phyloP scores from a whole-genome alignment of 352 stramenopile species.

The Pythium apleroticum region DNA sequence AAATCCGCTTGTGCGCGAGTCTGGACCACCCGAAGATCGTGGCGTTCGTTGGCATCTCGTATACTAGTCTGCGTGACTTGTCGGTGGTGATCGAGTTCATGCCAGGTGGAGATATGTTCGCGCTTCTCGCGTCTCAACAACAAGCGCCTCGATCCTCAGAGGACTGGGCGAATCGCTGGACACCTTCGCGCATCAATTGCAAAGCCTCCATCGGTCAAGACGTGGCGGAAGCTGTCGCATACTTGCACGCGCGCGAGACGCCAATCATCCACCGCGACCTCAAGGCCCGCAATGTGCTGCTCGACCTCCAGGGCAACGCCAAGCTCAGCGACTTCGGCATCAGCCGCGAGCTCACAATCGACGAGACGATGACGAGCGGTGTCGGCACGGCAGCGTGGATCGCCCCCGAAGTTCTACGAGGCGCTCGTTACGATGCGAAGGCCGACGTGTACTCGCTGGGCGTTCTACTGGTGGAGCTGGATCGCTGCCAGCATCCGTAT shows the following conservation, averaged over 20 bases:
- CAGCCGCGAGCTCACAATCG: slow-evolving; percentile 9
- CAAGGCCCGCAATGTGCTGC: slow-evolving; percentile 40
- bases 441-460: slow-evolving; percentile 33
- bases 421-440: slow-evolving; percentile 29
- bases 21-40: slow-evolving; percentile 35
- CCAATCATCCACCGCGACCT: slow-evolving; percentile 82
- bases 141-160: background rate
- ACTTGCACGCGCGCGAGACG: slow-evolving; percentile 24
- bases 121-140: slow-evolving; percentile 4
- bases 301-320: background rate
- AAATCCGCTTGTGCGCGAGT: slow-evolving; percentile 34
- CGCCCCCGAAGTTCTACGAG: slow-evolving; percentile 28
- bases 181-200: background rate
- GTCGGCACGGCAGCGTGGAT: slow-evolving; percentile 29
- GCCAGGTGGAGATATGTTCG: slow-evolving; percentile 23
- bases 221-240: slow-evolving; percentile 18
- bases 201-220: slow-evolving; percentile 14
- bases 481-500: slow-evolving; percentile 19
- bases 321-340: slow-evolving; percentile 20
- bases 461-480: slow-evolving; percentile 27
- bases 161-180: background rate
- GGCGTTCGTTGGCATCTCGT: slow-evolving; percentile 27
- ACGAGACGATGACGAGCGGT: slow-evolving; percentile 26
- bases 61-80: slow-evolving; percentile 28
- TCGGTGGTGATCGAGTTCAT: slow-evolving; percentile 33